Base-by-base conservation (phyloP, 163 green algal genomes). In the Prototheca wickerhamii region DNA sequence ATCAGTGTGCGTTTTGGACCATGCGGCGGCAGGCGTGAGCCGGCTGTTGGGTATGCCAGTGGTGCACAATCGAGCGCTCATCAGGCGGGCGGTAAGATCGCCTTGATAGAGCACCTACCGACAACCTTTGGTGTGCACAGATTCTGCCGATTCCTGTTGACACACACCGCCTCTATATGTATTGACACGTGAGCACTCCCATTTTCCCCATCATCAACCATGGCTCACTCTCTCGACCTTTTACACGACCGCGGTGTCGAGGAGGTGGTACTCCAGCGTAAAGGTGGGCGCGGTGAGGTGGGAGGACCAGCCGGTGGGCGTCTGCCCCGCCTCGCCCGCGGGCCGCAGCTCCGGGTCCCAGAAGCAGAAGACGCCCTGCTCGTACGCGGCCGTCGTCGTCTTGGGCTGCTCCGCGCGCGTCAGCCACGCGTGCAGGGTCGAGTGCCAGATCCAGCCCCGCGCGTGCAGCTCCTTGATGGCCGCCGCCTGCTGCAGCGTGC, bases 391-490 rank as follows among this genome's bases (percentile, higher is more conserved):
- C 37, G 10, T 15, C 37, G 10, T 44, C 46, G 26, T 18, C 46
- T 54, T 54, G 18, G 46, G 46, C 46, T 54, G 46, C 46, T 54
- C 46, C 23, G 46, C 46, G 6, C 46, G 12, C 23, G 46, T 54
- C 46, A 54, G n/a, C 46, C 46, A 54, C 15, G 46, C 26, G 46
- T 54, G 46, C 20, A 54, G 46, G 20, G 46, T 54, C 5, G 46
- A 29, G 46, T 54, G 46, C 46, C 46, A 54, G 5, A 54, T 8
- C 46, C 46, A 54, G 12, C 46, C 46, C 46, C 46, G 12, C 46
- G 46, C 46, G 26, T 54, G 46, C 20, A 54, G 46, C 46, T 54
- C 46, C 46, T 28, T 25, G 46, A 54, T 54, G 12, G 46, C 46
- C 18, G 46, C 46, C 0, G 46, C 46, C 46, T 54, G 46, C 18